Percentiles rank a stretch among this genome's conserved stretches.
These are phyloP conservation scores for Hanseniaspora nectarophila DNA, from an alignment of 805 yeast species.

Conservation along the genomic window DNA sequence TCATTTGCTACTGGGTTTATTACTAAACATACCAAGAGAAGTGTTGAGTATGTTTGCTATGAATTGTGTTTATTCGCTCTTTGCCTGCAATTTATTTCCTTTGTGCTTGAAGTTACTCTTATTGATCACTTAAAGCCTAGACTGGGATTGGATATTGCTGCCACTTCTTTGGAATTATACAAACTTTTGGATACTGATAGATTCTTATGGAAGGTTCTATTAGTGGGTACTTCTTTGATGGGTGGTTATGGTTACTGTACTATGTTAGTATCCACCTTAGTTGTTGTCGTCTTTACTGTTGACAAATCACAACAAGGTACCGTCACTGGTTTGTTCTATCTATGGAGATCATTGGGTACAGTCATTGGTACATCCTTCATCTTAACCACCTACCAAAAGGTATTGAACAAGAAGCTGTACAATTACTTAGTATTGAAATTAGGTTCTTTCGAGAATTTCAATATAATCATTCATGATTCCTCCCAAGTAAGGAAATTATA, in stretches of 20 bases:
- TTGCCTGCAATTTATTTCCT: conserved; percentile 21
- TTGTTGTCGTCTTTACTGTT: conserved; percentile 37
- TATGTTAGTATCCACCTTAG: conserved; percentile 47
- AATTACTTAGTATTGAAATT: conserved; percentile 23
- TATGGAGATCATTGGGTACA: conserved; percentile 40
- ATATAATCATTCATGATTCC: conserved; percentile 23
- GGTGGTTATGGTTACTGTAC: conserved; percentile 42
- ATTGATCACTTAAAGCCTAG: conserved; percentile 21
- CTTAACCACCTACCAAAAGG: conserved; percentile 30
- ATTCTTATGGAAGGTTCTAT: conserved; percentile 25
- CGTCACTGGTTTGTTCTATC: conserved; percentile 38
- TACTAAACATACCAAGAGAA: conserved; percentile 28
- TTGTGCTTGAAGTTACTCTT: conserved; percentile 18
- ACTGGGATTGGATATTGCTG: conserved; percentile 6
- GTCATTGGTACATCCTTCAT: conserved; percentile 37
- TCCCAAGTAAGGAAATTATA: conserved; percentile 24
- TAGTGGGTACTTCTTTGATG: conserved; percentile 27
- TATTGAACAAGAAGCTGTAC: conserved; percentile 26
- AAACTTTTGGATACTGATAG: conserved; percentile 5
- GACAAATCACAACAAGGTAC: conserved; percentile 38
- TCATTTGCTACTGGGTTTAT: conserved; percentile 44
- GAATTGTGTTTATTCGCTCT: conserved; percentile 21
- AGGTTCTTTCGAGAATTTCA: conserved; percentile 21
- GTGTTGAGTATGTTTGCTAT: conserved; percentile 25
- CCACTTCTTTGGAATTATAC: conserved; percentile 1